Percentiles rank a stretch among this genome's conserved stretches.
These are phyloP conservation scores for Paxillus involutus DNA, from an alignment of 768 basidiomycete genomes.

Conservation along the genomic window DNA sequence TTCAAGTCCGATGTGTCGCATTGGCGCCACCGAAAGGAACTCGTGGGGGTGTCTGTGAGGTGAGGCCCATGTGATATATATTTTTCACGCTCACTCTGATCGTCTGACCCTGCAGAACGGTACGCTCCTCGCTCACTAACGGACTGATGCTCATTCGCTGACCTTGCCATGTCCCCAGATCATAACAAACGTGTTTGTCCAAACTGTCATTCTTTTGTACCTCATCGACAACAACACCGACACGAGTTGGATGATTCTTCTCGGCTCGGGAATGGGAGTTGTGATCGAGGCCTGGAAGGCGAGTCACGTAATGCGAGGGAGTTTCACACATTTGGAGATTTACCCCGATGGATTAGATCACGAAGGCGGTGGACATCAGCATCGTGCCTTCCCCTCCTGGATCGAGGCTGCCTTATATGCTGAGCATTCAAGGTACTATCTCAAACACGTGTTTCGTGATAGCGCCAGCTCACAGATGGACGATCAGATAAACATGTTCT, in stretches of 20 bases:
- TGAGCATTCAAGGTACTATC: slow-evolving; percentile 75
- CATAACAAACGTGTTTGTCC: slow-evolving; percentile 92
- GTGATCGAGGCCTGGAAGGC: slow-evolving; percentile 96
- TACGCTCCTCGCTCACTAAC: slow-evolving; percentile 32
- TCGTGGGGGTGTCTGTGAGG: slow-evolving; percentile 94
- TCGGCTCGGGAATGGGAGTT: slow-evolving; percentile 80
- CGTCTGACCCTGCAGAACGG: slow-evolving; percentile 45
- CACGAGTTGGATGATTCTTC: slow-evolving; percentile 97
- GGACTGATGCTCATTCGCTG: slow-evolving; percentile 13
- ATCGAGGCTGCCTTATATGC: slow-evolving; percentile 70
- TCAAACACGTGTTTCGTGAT: slow-evolving; percentile 14
- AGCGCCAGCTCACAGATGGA: slow-evolving; percentile 8
- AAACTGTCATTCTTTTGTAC: slow-evolving; percentile 86
- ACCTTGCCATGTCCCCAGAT: slow-evolving; percentile 43
- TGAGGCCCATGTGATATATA: slow-evolving; percentile 32
- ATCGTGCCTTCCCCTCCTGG: slow-evolving; percentile 62
- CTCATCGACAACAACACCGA: slow-evolving; percentile 94
- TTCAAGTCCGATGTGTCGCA: slow-evolving; percentile 95
- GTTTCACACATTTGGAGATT: slow-evolving; percentile 7
- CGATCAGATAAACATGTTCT: slow-evolving; percentile 86
- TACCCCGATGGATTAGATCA: slow-evolving; percentile 51
- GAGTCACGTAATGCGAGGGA: slow-evolving; percentile 16
- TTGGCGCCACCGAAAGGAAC: slow-evolving; percentile 92
- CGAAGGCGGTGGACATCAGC: slow-evolving; percentile 87
- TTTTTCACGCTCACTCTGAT: slow-evolving; percentile 15